Evolutionary conservation across 306 rosid genomes (phyloP), one percentile per base, ranked within the genome.

Genomic region (Cicer arietinum): DNA sequence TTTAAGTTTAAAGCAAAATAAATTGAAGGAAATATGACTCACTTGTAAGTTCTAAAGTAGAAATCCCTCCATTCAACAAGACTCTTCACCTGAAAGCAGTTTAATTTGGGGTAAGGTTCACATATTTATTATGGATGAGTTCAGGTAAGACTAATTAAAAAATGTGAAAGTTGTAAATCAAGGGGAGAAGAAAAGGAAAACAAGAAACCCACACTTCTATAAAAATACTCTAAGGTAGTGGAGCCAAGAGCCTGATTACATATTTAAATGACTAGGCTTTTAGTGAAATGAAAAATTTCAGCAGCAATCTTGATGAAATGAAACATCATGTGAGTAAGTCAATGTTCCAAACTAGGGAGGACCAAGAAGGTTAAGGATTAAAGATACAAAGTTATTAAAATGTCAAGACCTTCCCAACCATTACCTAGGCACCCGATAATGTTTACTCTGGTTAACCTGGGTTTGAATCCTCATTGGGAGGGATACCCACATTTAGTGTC

Each of bases 51-150:
- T 87, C 81, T 83, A 59, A 65, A 46, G 85, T 94, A 94, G 88
- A 94, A 94, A 77, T 85, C 91, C 79, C 97, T 86, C 98, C 98
- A 94, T 42, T 89, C 98, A 77, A 94, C 91, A 58, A 94, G 72
- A 76, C 96, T 88, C 89, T 94, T 94, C 71, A 94, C 96, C 97
- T 94, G 85, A 76, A 89, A 9, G 61, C 59, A 50, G 40, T 63
- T 79, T 76, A 50, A 71, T 58, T 22, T 42, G 5, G 9, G 39
- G 52, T 62, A 45, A 75, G 76, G 13, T 43, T 69, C 53, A 62
- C 41, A 81, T 62, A 10, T 44, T 43, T 54, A 25, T 62, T 60
- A 68, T 40, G 17, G 52, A 63, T 12, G n/a, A 73, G 40, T 43
- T 58, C 46, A 6, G 3, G 57, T 22, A 47, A 52, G 46, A 57